Conservation (phyloP, 495 filamentous ascomycete genomes). For the Penicillium silybi region DNA sequence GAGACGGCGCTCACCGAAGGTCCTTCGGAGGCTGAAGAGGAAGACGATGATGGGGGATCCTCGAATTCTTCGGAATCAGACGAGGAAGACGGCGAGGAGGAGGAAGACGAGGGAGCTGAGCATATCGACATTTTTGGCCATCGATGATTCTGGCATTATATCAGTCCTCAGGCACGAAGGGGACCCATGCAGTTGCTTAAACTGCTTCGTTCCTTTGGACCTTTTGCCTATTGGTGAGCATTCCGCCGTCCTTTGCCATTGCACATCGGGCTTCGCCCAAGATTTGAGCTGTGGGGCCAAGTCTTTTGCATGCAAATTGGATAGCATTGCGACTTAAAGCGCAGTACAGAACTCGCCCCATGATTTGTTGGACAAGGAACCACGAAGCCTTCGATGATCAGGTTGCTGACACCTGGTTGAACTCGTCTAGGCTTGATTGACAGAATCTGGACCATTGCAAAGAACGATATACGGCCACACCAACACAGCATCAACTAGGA, state of each 20-base stretch:
- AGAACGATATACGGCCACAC: neutral
- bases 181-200: neutral
- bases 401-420: neutral
- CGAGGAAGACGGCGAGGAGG: conserved; percentile 50
- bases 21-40: conserved; percentile 27
- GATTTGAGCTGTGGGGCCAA: neutral
- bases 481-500: neutral
- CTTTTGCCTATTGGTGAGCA: neutral
- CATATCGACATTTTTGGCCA: conserved; percentile 70
- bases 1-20: conserved; percentile 26
- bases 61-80: conserved; percentile 17
- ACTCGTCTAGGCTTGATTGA: neutral
- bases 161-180: neutral
- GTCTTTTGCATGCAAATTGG: neutral
- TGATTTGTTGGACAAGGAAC: neutral
- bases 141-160: conserved; percentile 35
- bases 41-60: conserved; percentile 33
- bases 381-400: neutral
- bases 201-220: neutral
- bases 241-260: neutral
- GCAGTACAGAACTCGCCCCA: neutral
- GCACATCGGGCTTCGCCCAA: neutral
- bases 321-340: neutral
- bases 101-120: conserved; percentile 55
- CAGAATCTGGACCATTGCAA: neutral